Percentiles rank a stretch among this genome's conserved stretches.
Conservation (phyloP, 2,329 filamentous ascomycete species). For the Fusarium sp. region DNA sequence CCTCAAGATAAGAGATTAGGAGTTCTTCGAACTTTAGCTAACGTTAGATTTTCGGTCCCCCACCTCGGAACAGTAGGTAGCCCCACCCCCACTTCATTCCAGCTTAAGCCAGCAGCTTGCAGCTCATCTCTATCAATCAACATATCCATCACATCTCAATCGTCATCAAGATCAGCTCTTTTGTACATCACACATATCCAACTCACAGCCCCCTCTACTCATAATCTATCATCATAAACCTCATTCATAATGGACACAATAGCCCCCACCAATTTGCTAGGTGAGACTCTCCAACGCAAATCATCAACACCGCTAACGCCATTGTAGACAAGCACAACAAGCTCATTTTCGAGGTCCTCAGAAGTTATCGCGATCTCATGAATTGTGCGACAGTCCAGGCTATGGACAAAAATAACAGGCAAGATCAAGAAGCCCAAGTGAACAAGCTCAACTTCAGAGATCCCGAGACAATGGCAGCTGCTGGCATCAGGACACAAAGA, state of each 20-base stretch:
- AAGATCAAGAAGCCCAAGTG: slow-evolving; percentile 56
- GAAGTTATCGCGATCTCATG: slow-evolving; percentile 60
- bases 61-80: slow-evolving; percentile 36
- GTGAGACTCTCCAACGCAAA: slow-evolving; percentile 41
- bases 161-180: slow-evolving; percentile 1
- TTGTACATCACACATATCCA: neutral
- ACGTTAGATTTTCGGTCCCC: slow-evolving; percentile 10
- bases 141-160: slow-evolving; percentile 23
- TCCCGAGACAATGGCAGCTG: slow-evolving; percentile 59
- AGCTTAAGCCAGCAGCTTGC: slow-evolving; percentile 28
- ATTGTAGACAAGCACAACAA: slow-evolving; percentile 59
- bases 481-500: slow-evolving; percentile 60
- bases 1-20: neutral
- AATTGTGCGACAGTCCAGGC: slow-evolving; percentile 59
- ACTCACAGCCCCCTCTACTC: neutral
- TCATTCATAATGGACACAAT: slow-evolving; percentile 52
- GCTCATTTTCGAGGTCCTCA: slow-evolving; percentile 61
- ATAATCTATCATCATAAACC: fast-evolving
- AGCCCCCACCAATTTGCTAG: slow-evolving; percentile 54
- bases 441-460: slow-evolving; percentile 57
- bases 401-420: slow-evolving; percentile 55
- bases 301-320: slow-evolving; percentile 1
- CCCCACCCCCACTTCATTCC: slow-evolving; percentile 41
- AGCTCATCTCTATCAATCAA: slow-evolving; percentile 11
- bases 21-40: neutral